phyloP scores from a whole-genome alignment of 768 basidiomycete species.

The Stropharia rugosoannulata region DNA sequence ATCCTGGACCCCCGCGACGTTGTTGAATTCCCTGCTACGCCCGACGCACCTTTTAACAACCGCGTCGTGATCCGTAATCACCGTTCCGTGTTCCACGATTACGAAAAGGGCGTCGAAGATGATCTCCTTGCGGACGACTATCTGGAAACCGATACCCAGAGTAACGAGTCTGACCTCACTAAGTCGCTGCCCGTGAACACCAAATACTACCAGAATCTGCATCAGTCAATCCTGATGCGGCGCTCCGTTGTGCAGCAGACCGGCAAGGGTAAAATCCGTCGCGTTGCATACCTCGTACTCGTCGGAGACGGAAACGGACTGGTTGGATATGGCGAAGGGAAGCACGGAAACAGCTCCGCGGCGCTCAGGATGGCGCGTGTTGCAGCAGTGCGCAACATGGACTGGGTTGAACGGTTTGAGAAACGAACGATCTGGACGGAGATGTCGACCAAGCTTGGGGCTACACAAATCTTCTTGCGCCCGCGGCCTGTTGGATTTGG shows the following conservation, averaged over 20 bases:
- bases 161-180: constrained; percentile 22
- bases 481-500: constrained; percentile 91
- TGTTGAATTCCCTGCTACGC: constrained; percentile 50
- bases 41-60: constrained; percentile 54
- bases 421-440: constrained; percentile 94
- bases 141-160: constrained; percentile 26
- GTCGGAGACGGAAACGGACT: constrained; percentile 84
- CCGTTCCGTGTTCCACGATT: constrained; percentile 59
- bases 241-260: constrained; percentile 85
- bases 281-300: constrained; percentile 61
- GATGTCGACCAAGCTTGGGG: constrained; percentile 80
- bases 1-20: constrained; percentile 61
- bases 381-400: constrained; percentile 81
- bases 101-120: constrained; percentile 31
- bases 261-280: constrained; percentile 85
- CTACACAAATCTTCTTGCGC: constrained; percentile 77
- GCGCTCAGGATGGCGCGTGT: constrained; percentile 61
- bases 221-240: constrained; percentile 42
- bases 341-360: constrained; percentile 53
- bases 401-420: constrained; percentile 93
- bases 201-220: constrained; percentile 27
- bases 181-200: constrained; percentile 19
- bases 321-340: constrained; percentile 81
- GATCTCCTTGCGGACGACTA: constrained; percentile 29
- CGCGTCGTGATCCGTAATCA: constrained; percentile 70